Conservation (phyloP, 2,329 filamentous ascomycete genomes). For the Pezicula neosporulosa region DNA sequence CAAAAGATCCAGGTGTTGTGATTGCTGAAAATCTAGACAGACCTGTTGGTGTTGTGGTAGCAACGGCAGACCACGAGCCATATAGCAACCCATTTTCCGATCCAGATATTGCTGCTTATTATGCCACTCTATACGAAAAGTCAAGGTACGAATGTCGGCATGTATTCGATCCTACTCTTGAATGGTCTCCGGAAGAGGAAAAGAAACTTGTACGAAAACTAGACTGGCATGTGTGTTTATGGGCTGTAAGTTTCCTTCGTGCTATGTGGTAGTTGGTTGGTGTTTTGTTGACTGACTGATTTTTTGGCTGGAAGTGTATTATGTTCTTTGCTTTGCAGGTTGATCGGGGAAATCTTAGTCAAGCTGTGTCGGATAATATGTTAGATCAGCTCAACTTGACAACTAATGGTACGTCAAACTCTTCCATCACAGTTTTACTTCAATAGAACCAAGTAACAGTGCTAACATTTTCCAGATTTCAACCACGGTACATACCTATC, state of each 20-base stretch:
- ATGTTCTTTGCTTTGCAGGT: conserved; percentile 36
- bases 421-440: background rate
- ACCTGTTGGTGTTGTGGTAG: no score
- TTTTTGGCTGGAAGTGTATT: conserved; percentile 25
- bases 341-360: conserved; percentile 33
- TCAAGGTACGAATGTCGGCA: no score
- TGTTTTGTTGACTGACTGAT: background rate
- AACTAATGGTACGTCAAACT: conserved; percentile 33
- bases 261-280: background rate
- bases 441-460: background rate
- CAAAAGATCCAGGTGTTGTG: no score
- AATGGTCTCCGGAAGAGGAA: conserved; percentile 6
- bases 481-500: no score
- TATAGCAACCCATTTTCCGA: no score
- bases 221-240: conserved; percentile 25
- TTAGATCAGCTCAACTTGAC: conserved; percentile 43
- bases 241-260: conserved; percentile 3
- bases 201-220: conserved; percentile 12
- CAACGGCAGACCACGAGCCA: no score
- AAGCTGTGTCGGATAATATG: conserved; percentile 34
- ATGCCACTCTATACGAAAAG: no score
- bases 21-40: no score
- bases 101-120: no score
- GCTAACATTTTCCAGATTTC: conserved; percentile 32
- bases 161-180: no score